Percentiles rank a stretch among this genome's conserved stretches.
These are phyloP conservation scores for Dryadomyces quercus-mongolicae DNA, from an alignment of 2,329 filamentous ascomycete species.

Conservation along the genomic window DNA sequence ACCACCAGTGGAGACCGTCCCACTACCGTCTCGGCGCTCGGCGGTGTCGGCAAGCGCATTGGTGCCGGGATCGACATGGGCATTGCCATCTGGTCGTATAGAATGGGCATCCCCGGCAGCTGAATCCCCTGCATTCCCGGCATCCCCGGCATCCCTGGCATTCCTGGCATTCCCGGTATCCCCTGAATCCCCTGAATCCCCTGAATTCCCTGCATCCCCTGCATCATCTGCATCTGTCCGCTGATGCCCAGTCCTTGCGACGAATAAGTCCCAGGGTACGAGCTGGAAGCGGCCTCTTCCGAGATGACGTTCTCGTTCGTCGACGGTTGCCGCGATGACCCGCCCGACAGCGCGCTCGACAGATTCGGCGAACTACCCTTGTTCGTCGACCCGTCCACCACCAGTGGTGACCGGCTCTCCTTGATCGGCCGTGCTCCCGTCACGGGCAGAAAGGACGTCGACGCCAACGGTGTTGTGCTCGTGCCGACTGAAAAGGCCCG, in stretches of 20 bases:
- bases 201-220: background rate
- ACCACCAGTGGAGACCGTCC: conserved; percentile 38
- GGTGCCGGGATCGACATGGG: background rate
- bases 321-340: conserved; percentile 17
- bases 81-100: background rate
- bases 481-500: conserved; percentile 30
- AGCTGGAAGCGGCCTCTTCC: conserved; percentile 13
- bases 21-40: conserved; percentile 9
- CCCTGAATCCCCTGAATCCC: background rate
- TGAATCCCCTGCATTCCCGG: background rate
- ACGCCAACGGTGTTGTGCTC: too few relatives aligned
- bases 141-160: background rate
- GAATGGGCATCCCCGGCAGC: too few relatives aligned
- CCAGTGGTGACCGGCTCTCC: conserved; percentile 22
- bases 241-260: conserved; percentile 18
- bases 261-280: conserved; percentile 2
- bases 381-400: conserved; percentile 28
- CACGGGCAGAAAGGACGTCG: conserved; percentile 23
- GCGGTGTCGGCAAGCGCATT: conserved; percentile 4
- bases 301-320: conserved; percentile 16
- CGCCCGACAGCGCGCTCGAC: conserved; percentile 4
- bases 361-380: conserved; percentile 12
- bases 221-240: background rate
- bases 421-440: conserved; percentile 16
- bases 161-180: background rate